Percentiles rank a stretch among this genome's conserved stretches.
These are phyloP conservation scores for Rhodotorula sp. DNA, from an alignment of 1,284 basidiomycete genomes.

Conservation along the genomic window DNA sequence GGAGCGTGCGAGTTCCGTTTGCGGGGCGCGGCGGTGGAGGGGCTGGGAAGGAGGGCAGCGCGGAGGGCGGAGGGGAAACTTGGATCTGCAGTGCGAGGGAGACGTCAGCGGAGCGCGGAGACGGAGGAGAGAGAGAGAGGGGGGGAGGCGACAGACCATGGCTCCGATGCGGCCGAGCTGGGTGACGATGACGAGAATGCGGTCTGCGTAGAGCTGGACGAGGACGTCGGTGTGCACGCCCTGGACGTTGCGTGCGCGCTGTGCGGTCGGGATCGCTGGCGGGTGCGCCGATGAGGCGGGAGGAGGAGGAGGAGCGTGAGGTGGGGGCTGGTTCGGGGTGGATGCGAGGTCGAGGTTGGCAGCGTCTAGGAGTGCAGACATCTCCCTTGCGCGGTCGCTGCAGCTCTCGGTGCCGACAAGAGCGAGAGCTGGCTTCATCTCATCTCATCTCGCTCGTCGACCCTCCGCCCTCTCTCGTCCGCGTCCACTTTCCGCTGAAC, in stretches of 20 bases:
- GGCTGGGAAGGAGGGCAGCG: conserved; percentile 26
- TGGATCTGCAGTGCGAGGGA: conserved; percentile 27
- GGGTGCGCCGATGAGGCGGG: conserved; percentile 70
- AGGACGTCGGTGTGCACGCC: conserved; percentile 70
- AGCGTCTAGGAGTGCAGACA: conserved; percentile 30
- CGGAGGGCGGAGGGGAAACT: conserved; percentile 39
- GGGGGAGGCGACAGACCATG: conserved; percentile 59
- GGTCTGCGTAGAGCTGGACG: conserved; percentile 75
- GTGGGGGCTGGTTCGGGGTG: conserved; percentile 52
- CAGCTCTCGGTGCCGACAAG: background rate
- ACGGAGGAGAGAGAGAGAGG: conserved; percentile 6
- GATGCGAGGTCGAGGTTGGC: conserved; percentile 34
- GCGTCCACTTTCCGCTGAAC: too few relatives aligned
- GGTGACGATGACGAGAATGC: conserved; percentile 75
- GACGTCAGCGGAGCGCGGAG: too few relatives aligned
- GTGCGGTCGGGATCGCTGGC: conserved; percentile 57
- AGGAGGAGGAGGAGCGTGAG: conserved; percentile 63
- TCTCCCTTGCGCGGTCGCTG: background rate
- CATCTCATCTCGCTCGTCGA: background rate
- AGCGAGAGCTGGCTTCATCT: background rate
- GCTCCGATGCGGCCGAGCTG: conserved; percentile 85
- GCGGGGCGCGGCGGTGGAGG: conserved; percentile 29
- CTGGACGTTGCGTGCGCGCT: conserved; percentile 58
- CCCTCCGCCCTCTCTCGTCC: conserved; percentile 1
- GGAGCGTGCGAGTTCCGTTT: conserved; percentile 37